phyloP scores from a whole-genome alignment of 2,329 filamentous ascomycete species.

The Orbilia oligospora region DNA sequence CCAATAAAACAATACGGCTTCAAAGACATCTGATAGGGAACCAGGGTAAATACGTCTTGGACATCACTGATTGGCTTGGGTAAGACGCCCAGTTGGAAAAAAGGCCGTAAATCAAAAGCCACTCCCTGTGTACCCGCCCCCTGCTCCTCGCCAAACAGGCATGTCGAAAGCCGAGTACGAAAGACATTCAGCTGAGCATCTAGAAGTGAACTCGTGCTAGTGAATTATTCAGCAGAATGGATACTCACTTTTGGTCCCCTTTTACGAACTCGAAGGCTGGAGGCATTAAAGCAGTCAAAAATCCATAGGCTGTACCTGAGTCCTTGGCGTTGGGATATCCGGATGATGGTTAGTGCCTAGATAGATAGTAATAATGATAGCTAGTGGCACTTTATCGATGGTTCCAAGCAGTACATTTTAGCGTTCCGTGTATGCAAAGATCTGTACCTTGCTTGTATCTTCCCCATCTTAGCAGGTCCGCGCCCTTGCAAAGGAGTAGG shows the following conservation, averaged over 20 bases:
- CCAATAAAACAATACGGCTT: slow-evolving; percentile 25
- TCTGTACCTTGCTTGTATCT: slow-evolving; percentile 32
- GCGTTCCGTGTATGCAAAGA: slow-evolving; percentile 35
- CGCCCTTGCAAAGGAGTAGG: slow-evolving; percentile 23
- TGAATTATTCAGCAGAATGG: slow-evolving; percentile 30
- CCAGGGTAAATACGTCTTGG: slow-evolving; percentile 8
- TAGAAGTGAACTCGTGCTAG: slow-evolving; percentile 6
- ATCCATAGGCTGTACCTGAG: background rate
- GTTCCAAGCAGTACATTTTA: slow-evolving; percentile 28
- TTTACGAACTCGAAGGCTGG: background rate
- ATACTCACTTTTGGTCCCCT: background rate
- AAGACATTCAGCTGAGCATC: slow-evolving; percentile 20
- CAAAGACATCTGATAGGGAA: slow-evolving; percentile 29
- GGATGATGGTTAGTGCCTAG: slow-evolving; percentile 38
- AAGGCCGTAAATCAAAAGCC: background rate
- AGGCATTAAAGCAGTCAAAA: slow-evolving; percentile 18
- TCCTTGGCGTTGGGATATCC: slow-evolving; percentile 40
- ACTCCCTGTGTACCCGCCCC: slow-evolving; percentile 19
- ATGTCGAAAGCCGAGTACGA: slow-evolving; percentile 40
- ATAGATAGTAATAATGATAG: slow-evolving; percentile 36
- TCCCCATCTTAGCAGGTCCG: slow-evolving; percentile 42
- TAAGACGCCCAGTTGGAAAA: slow-evolving; percentile 35
- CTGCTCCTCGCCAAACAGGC: slow-evolving; percentile 35
- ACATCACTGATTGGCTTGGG: slow-evolving; percentile 14
- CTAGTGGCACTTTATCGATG: slow-evolving; percentile 31